Evolutionary conservation across 2,329 filamentous ascomycete genomes (phyloP).

Genomic region (Rhinocladiella similis): DNA sequence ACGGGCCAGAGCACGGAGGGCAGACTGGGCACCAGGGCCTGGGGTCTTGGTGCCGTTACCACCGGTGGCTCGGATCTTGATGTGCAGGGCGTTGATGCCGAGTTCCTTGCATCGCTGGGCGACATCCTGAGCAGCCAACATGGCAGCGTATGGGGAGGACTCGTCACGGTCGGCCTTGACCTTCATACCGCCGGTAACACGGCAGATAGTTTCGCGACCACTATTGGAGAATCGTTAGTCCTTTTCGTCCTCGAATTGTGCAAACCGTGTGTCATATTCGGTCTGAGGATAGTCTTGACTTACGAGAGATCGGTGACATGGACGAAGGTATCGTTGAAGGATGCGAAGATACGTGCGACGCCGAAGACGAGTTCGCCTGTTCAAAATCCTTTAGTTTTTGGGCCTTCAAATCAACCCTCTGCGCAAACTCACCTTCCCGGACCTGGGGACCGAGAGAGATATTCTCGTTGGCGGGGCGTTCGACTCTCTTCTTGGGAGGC

Average conservation of each 20-base stretch:
- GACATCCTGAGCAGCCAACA: constrained; percentile 99
- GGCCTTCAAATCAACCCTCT: not conserved
- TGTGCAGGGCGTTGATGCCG: constrained; percentile 93
- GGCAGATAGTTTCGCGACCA: constrained; percentile 99
- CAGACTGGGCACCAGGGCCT: constrained; percentile 97
- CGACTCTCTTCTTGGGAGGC: constrained; percentile 88
- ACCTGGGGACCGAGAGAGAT: constrained; percentile 96
- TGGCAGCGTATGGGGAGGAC: constrained; percentile 99
- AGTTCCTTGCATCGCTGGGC: constrained; percentile 86
- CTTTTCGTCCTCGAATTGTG: constrained; percentile 26
- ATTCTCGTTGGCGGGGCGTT: constrained; percentile 85
- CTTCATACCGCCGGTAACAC: constrained; percentile 99
- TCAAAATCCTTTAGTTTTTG: constrained; percentile 21
- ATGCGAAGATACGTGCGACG: constrained; percentile 97
- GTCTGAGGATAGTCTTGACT: constrained; percentile 40
- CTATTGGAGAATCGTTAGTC: constrained; percentile 71
- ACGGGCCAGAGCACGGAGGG: constrained; percentile 96
- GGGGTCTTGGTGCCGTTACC: constrained; percentile 99
- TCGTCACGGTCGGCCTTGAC: constrained; percentile 99
- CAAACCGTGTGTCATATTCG: constrained; percentile 23
- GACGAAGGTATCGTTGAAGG: constrained; percentile 91
- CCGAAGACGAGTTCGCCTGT: constrained; percentile 95
- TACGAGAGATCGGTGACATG: constrained; percentile 99
- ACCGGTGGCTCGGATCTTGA: constrained; percentile 99
- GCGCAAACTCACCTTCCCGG: constrained; percentile 73